A percentile compares a stretch with the other conserved stretches of the same genome.
Evolutionary conservation across 257 asterid genomes (phyloP).

Genomic region (Osmanthus fragrans): DNA sequence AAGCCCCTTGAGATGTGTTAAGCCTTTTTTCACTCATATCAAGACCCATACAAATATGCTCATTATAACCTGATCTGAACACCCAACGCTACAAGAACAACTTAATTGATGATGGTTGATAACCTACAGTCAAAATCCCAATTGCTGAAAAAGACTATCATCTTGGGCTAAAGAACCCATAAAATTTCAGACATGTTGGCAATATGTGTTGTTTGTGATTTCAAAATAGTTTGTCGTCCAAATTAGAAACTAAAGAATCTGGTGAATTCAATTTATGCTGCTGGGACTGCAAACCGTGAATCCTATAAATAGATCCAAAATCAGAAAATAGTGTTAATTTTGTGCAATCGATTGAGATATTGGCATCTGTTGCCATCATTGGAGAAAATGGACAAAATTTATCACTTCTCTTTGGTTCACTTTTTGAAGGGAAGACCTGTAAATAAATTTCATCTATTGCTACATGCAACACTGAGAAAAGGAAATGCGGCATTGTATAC

Average conservation of each 20-base stretch:
- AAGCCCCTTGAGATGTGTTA: too few species aligned
- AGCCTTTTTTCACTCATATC: too few species aligned
- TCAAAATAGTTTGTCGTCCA: neutral
- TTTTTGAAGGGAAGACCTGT: neutral
- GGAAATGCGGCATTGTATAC: neutral
- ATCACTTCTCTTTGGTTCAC: neutral
- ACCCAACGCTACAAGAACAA: too few species aligned
- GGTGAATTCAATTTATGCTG: neutral
- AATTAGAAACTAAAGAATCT: neutral
- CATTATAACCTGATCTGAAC: too few species aligned
- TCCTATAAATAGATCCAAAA: neutral
- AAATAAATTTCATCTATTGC: neutral
- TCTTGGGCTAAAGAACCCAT: neutral
- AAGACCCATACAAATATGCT: too few species aligned
- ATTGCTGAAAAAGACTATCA: neutral
- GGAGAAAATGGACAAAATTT: neutral
- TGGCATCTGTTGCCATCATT: neutral
- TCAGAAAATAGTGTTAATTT: neutral
- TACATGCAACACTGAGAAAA: neutral
- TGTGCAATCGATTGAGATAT: neutral
- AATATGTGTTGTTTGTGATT: too few species aligned
- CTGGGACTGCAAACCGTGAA: neutral
- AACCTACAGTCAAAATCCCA: too few species aligned
- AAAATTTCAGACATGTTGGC: neutral
- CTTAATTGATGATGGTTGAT: too few species aligned